A percentile compares a stretch with the other conserved stretches of the same genome.
Evolutionary conservation across 495 filamentous ascomycete species (phyloP).

Genomic region (Neurospora sp.): DNA sequence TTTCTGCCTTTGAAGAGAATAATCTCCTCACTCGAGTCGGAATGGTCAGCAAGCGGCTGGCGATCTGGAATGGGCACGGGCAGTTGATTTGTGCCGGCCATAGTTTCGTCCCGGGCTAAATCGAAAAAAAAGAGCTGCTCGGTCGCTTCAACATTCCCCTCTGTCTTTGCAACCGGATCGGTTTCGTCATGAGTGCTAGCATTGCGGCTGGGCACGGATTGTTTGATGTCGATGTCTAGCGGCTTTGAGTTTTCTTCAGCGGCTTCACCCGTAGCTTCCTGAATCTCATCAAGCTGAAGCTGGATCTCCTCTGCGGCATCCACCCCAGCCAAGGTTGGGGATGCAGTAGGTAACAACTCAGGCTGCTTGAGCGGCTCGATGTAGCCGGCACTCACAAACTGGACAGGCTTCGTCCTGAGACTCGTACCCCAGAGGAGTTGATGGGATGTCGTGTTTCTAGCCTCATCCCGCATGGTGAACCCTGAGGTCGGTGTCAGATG

Average conservation of each 20-base stretch:
- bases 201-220: background rate
- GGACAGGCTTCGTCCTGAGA: conserved; percentile 46
- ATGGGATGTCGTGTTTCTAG: conserved; percentile 61
- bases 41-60: conserved; percentile 29
- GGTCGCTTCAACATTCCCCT: background rate
- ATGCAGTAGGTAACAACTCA: background rate
- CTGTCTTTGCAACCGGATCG: background rate
- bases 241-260: background rate
- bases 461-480: conserved; percentile 66
- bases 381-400: conserved; percentile 65
- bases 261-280: background rate
- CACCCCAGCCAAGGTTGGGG: background rate
- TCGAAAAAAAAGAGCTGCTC: conserved; percentile 19
- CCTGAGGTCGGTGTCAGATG: conserved; percentile 14
- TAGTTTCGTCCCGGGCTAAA: conserved; percentile 11
- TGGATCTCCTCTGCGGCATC: background rate
- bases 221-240: background rate
- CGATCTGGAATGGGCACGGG: conserved; percentile 4
- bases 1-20: conserved; percentile 54
- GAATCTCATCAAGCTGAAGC: background rate
- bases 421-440: conserved; percentile 29
- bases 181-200: background rate
- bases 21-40: conserved; percentile 55
- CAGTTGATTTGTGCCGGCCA: background rate
- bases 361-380: conserved; percentile 38